Base-by-base conservation (phyloP, 2,329 filamentous ascomycete species). In the Phoma sp. region DNA sequence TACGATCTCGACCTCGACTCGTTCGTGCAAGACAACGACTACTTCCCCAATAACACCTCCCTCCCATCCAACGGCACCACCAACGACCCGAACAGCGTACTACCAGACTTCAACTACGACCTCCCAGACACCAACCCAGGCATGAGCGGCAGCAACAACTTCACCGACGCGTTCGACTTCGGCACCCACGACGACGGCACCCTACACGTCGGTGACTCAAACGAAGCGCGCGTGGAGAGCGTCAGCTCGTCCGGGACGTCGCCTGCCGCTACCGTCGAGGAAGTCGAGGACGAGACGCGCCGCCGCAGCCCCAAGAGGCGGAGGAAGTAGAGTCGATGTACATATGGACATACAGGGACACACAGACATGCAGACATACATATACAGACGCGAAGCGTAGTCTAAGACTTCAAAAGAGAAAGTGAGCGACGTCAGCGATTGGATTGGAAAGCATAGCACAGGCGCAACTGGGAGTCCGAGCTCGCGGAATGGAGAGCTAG, bases 11-110 rank as follows among this genome's bases (percentile, higher is more conserved):
- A 86, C 57, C 77, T 86, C 2, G 82, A 85, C 60, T 76, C 78
- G n/a, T 84, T 86, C 57, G 81, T 86, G 56, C 81, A 84, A 59
- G 81, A 75, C 51, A 76, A 81, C 24, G 82, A 85, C 59, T 85
- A 82, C 63, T 85, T 84, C 58, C 77, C 79, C 2, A 43, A 49
- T 6, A 53, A 52, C 9, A 43, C 53, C 15, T 43, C 43, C 6
- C 22, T 43, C 7, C 37, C 48, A 0, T 19, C 32, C 27, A 29
- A 55, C 35, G 25, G 51, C 12, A 6, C 35, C 25, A 6, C 43
- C 1, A 50, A 33, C 6, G 61, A 62, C 24, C 25, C 33, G 19
- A 24, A 51, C 8, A 38, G 22, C 9, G 58, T 49, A 2, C 45
- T 71, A 4, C 66, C 67, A 1, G 70, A 72, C 56, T 65, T 73